Percentiles rank a stretch among this genome's conserved stretches.
phyloP scores from a whole-genome alignment of 495 filamentous ascomycete genomes.

The Astrothelium macrocarpum region DNA sequence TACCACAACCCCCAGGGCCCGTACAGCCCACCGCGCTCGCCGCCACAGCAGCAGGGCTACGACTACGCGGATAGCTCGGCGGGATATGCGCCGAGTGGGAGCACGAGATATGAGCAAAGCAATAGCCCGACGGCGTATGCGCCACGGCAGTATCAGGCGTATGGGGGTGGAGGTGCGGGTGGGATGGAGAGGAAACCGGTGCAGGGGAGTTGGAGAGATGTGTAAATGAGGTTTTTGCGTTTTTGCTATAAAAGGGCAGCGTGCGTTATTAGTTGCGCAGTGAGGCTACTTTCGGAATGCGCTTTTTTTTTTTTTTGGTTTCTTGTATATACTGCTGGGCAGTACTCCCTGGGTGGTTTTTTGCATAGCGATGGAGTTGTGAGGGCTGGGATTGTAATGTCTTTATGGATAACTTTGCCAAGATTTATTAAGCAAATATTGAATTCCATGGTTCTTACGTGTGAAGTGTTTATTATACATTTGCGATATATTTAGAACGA shows the following conservation, averaged over 20 bases:
- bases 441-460: too few relatives aligned
- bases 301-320: too few relatives aligned
- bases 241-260: background rate
- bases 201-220: constrained; percentile 28
- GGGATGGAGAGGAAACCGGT: constrained; percentile 23
- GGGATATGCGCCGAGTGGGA: background rate
- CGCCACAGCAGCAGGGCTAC: constrained; percentile 7
- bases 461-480: too few relatives aligned
- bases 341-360: background rate
- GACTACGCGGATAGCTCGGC: background rate
- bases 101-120: constrained; percentile 11
- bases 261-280: too few relatives aligned
- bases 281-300: too few relatives aligned
- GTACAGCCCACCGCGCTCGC: constrained; percentile 8
- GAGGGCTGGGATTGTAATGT: background rate
- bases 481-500: too few relatives aligned
- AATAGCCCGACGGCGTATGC: constrained; percentile 13
- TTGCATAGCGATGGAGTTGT: constrained; percentile 12
- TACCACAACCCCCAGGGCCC: background rate
- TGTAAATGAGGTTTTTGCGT: constrained; percentile 12
- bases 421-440: too few relatives aligned
- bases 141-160: background rate
- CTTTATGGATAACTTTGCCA: background rate
- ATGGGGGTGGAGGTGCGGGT: background rate
- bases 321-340: constrained; percentile 1